Conservation (phyloP, 768 basidiomycete species). For the Cantharellus cinnabarinus region DNA sequence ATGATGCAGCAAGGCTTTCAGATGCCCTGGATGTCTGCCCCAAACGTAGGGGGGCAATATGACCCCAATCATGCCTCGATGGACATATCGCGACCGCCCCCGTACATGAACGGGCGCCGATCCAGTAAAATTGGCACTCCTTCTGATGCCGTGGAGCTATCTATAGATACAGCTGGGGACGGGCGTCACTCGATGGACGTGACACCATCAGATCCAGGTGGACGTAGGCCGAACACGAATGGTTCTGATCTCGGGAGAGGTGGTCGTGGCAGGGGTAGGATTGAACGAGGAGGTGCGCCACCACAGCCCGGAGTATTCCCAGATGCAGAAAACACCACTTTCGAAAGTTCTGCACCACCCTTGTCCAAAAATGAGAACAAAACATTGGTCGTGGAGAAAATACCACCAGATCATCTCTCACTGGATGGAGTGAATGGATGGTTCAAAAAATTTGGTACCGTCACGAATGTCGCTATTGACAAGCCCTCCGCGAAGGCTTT, state of each 20-base stretch:
- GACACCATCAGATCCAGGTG: neutral
- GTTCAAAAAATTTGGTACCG: slow-evolving; percentile 83
- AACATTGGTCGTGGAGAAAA: slow-evolving; percentile 85
- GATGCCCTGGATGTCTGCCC: slow-evolving; percentile 23
- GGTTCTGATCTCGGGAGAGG: slow-evolving; percentile 15
- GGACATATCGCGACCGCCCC: slow-evolving; percentile 36
- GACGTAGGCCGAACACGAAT: neutral
- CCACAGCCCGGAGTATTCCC: slow-evolving; percentile 22
- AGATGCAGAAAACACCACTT: neutral
- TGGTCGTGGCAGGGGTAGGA: slow-evolving; percentile 8
- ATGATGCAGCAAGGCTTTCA: slow-evolving; percentile 37
- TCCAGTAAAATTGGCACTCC: neutral
- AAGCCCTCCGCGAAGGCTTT: slow-evolving; percentile 52
- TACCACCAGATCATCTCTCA: slow-evolving; percentile 64
- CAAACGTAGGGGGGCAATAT: slow-evolving; percentile 25
- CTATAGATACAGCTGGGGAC: neutral
- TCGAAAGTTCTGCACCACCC: neutral
- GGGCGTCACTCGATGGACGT: no score
- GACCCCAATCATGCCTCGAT: slow-evolving; percentile 64
- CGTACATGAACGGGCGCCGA: neutral
- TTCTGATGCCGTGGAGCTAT: neutral
- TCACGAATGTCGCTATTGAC: slow-evolving; percentile 84
- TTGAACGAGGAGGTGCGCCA: slow-evolving; percentile 23
- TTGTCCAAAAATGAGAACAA: slow-evolving; percentile 45
- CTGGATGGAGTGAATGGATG: slow-evolving; percentile 63